phyloP scores from a whole-genome alignment of 2,329 filamentous ascomycete genomes.

The Lachnellula willkommii region DNA sequence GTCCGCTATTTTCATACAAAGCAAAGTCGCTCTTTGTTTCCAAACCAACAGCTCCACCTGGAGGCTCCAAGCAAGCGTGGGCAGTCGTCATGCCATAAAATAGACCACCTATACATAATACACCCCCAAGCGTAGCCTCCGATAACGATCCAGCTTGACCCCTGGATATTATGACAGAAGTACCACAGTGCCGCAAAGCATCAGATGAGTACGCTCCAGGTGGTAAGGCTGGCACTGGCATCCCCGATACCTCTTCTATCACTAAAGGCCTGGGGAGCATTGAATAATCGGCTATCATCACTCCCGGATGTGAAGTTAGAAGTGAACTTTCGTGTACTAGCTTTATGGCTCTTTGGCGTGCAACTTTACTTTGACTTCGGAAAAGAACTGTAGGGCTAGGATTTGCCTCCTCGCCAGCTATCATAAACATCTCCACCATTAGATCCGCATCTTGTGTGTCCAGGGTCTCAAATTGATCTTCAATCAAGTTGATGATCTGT shows the following conservation, averaged over 20 bases:
- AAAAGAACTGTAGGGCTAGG: conserved; percentile 15
- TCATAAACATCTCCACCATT: conserved; percentile 18
- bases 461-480: conserved; percentile 10
- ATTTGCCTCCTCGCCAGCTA: conserved; percentile 4
- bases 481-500: conserved; percentile 8
- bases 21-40: not conserved
- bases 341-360: conserved; percentile 13
- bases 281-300: conserved; percentile 12
- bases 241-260: conserved; percentile 5
- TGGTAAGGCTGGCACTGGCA: conserved; percentile 3
- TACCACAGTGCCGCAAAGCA: conserved; percentile 9
- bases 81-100: not conserved
- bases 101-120: not conserved
- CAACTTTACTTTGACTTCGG: conserved; percentile 8
- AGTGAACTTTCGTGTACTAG: conserved; percentile 10
- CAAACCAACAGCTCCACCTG: not conserved
- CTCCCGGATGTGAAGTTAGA: conserved; percentile 7
- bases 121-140: conserved; percentile 7
- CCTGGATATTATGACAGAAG: conserved; percentile 6
- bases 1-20: not conserved
- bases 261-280: conserved; percentile 1
- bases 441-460: conserved; percentile 12
- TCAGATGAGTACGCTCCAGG: conserved; percentile 10
- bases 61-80: not conserved
- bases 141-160: not conserved